These are phyloP conservation scores for Strobilomyces echinocephalus DNA, from an alignment of 768 basidiomycete species.

Conservation along the genomic window DNA sequence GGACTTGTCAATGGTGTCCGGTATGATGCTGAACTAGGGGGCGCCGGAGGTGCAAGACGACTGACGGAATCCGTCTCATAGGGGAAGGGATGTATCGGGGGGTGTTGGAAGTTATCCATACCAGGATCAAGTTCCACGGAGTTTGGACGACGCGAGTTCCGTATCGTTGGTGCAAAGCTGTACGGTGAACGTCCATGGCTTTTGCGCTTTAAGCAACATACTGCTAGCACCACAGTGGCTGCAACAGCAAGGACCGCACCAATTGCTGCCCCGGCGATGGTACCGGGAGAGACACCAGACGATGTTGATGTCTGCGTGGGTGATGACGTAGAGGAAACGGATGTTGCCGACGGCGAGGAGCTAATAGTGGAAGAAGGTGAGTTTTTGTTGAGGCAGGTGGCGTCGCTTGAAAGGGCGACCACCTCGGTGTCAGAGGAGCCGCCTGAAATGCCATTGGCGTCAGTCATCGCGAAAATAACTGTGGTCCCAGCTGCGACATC, in stretches of 20 bases:
- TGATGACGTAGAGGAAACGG: slow-evolving; percentile 17
- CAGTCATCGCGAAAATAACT: slow-evolving; percentile 53
- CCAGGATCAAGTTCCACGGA: slow-evolving; percentile 37
- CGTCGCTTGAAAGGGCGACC: slow-evolving; percentile 46
- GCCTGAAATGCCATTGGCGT: slow-evolving; percentile 47
- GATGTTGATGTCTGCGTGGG: slow-evolving; percentile 15
- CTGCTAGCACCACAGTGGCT: slow-evolving; percentile 44
- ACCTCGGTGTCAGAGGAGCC: slow-evolving; percentile 52
- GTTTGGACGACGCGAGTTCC: slow-evolving; percentile 30
- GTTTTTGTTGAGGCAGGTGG: slow-evolving; percentile 45
- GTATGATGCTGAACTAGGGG: slow-evolving; percentile 3
- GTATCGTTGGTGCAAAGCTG: slow-evolving; percentile 20
- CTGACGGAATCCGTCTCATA: slow-evolving; percentile 22
- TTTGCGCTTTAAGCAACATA: slow-evolving; percentile 44
- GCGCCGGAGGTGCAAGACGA: slow-evolving; percentile 12
- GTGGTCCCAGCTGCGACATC: slow-evolving; percentile 55
- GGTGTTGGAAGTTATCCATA: slow-evolving; percentile 26
- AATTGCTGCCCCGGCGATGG: slow-evolving; percentile 45
- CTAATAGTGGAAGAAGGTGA: slow-evolving; percentile 53
- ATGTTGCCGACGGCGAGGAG: slow-evolving; percentile 15
- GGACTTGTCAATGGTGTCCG: slow-evolving; percentile 3
- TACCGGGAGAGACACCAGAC: slow-evolving; percentile 37
- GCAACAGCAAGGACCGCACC: slow-evolving; percentile 52
- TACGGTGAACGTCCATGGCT: slow-evolving; percentile 25
- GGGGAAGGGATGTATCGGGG: slow-evolving; percentile 33